Base-by-base conservation (phyloP, 768 basidiomycete genomes). In the Inosperma sp. region DNA sequence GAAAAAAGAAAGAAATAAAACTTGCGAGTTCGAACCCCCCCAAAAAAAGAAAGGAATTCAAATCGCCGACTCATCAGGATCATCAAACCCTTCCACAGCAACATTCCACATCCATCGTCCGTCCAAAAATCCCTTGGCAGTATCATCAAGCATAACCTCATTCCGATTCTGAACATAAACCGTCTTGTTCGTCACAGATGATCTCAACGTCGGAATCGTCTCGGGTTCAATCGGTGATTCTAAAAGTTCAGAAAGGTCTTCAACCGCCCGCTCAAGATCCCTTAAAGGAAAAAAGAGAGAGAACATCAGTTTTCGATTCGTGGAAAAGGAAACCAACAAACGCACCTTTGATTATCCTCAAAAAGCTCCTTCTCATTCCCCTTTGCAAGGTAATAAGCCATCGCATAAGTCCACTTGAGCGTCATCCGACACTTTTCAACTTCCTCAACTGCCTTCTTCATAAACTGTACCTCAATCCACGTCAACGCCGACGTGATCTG, bases 401-500 rank as follows among this genome's bases (percentile, higher is more conserved):
- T 97, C 3, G 93, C 88, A 61, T 99, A 99, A 10, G 95, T 97
- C 95, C 96, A 99, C 70, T 97, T 98, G 52, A 99, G 82, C 31
- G 95, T 97, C 75, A 83, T 89, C 22, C 96, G 83, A 70, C 96
- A 90, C 65, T 85, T 85, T 59, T 86, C 81, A 31, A 90, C 81
- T 65, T 87, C 86, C 62, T 97, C 96, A 4, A 97, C 94, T 1
- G 96, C 96, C 68, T 94, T 94, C 76, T 93, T 93, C 80, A 96
- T 94, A 70, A 99, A 99, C 70, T 98, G 95, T 25, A 84, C 93
- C 70, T 99, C 94, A 58, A 99, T 99, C 96, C 96, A 99, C 2
- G 93, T 93, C 31, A 99, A 71, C 49, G 83, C 78, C 2, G 91
- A 93, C 9, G 84, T 86, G 56, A 93, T 80, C 73, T 98, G 96